Conservation (phyloP, 768 basidiomycete genomes). For the Russula brevipes region DNA sequence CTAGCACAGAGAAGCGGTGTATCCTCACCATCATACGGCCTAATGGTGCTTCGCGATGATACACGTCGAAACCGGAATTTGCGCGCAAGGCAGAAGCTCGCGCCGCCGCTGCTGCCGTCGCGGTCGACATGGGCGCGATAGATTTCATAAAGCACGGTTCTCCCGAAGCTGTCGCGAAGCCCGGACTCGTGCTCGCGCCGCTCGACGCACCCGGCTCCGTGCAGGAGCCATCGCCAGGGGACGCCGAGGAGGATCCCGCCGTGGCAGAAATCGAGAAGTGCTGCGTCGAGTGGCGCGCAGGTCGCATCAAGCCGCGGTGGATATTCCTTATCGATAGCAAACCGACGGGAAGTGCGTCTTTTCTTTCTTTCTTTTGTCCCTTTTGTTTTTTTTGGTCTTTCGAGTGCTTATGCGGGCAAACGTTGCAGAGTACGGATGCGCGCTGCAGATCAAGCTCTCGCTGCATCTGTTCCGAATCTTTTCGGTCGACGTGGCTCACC, state of each 20-base stretch:
- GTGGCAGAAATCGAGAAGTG: conserved; percentile 47
- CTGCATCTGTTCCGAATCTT: conserved; percentile 47
- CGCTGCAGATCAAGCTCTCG: conserved; percentile 45
- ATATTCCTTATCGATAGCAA: conserved; percentile 45
- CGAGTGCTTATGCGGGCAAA: neutral
- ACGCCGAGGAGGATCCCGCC: conserved; percentile 22
- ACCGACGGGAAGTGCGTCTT: conserved; percentile 37
- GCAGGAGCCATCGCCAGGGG: conserved; percentile 6
- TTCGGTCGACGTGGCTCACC: conserved; percentile 44
- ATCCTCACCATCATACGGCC: conserved; percentile 57
- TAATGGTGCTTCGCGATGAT: conserved; percentile 43
- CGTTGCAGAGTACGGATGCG: conserved; percentile 42
- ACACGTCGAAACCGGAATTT: conserved; percentile 41
- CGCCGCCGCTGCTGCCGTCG: conserved; percentile 45
- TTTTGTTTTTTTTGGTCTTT: neutral
- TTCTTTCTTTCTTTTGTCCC: too few relatives aligned
- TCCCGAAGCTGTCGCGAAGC: conserved; percentile 35
- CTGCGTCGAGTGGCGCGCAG: conserved; percentile 51
- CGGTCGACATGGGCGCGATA: conserved; percentile 54
- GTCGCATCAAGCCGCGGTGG: conserved; percentile 50
- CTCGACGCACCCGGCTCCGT: conserved; percentile 26
- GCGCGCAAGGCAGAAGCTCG: conserved; percentile 50
- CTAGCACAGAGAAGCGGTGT: conserved; percentile 49
- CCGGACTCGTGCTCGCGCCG: conserved; percentile 32
- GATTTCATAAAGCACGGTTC: conserved; percentile 51